phyloP scores from a whole-genome alignment of 345 rosid genomes.

The Conringia planisiliqua region DNA sequence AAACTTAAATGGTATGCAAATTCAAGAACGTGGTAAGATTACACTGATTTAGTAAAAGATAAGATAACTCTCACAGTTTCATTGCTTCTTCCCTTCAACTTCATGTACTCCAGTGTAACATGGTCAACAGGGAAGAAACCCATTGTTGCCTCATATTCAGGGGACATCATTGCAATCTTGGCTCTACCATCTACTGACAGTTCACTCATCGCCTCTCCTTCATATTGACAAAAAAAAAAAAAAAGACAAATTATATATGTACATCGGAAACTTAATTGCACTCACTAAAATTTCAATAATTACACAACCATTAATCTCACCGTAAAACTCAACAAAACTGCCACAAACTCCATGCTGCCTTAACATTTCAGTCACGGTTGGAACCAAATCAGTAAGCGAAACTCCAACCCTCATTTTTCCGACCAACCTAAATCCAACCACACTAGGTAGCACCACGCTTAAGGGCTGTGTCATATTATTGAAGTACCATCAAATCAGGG shows the following conservation, averaged over 20 bases:
- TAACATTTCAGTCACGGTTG: slow-evolving; percentile 75
- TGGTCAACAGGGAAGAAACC: slow-evolving; percentile 92
- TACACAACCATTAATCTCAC: slow-evolving; percentile 33
- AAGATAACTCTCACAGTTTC: slow-evolving; percentile 55
- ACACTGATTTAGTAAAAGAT: neutral
- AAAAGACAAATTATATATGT: neutral
- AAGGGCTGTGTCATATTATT: slow-evolving; percentile 51
- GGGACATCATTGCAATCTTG: slow-evolving; percentile 88
- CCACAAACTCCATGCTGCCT: slow-evolving; percentile 90
- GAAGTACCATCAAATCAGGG: slow-evolving; percentile 17
- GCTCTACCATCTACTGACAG: slow-evolving; percentile 82
- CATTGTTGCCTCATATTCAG: slow-evolving; percentile 95
- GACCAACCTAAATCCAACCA: slow-evolving; percentile 71
- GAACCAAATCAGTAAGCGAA: slow-evolving; percentile 82
- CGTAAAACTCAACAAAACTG: slow-evolving; percentile 81
- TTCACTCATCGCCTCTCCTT: slow-evolving; percentile 77
- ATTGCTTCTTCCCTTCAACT: slow-evolving; percentile 82
- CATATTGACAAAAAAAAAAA: neutral
- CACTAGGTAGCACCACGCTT: slow-evolving; percentile 94
- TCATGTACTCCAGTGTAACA: slow-evolving; percentile 77
- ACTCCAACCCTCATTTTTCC: slow-evolving; percentile 64
- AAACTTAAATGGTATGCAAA: neutral
- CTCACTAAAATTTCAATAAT: neutral
- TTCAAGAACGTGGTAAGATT: neutral
- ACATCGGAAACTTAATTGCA: neutral